A percentile compares a stretch with the other conserved stretches of the same genome.
phyloP scores from a whole-genome alignment of 148 eudicot species.

The Rhododendron ovatum region DNA sequence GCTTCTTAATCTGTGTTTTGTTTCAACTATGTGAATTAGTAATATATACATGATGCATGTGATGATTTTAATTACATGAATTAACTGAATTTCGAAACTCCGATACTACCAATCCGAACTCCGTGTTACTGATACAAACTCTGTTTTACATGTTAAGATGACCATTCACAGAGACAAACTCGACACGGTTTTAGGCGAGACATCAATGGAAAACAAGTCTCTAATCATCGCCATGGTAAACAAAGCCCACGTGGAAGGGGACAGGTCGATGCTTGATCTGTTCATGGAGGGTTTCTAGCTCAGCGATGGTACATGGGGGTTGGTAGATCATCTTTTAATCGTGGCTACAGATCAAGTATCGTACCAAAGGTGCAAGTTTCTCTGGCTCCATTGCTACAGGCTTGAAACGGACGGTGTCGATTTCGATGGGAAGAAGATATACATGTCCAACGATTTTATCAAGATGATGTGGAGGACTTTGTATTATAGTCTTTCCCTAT shows the following conservation, averaged over 20 bases:
- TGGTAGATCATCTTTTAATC: conserved; percentile 43
- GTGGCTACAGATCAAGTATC: conserved; percentile 75
- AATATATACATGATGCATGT: too few species aligned
- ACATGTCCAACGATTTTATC: conserved; percentile 61
- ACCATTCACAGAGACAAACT: conserved; percentile 37
- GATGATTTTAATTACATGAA: too few species aligned
- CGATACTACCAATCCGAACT: neutral
- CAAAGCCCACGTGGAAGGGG: conserved; percentile 53
- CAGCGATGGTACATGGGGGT: conserved; percentile 49
- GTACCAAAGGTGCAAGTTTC: conserved; percentile 49
- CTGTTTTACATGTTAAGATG: conserved; percentile 9
- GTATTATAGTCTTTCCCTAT: too few species aligned
- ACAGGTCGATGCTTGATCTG: conserved; percentile 57
- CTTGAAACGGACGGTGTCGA: conserved; percentile 50
- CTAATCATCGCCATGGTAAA: conserved; percentile 1
- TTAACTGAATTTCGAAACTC: neutral
- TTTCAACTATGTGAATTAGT: neutral
- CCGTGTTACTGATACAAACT: neutral
- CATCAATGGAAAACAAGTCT: conserved; percentile 47
- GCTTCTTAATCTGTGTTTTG: neutral
- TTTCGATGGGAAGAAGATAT: conserved; percentile 47
- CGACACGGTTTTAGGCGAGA: conserved; percentile 30
- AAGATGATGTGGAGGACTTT: conserved; percentile 93
- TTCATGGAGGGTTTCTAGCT: conserved; percentile 75
- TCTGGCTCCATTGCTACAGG: conserved; percentile 52